Evolutionary conservation across 1,139 yeast species (phyloP).

Genomic region (Trichomonascaceae sp.): DNA sequence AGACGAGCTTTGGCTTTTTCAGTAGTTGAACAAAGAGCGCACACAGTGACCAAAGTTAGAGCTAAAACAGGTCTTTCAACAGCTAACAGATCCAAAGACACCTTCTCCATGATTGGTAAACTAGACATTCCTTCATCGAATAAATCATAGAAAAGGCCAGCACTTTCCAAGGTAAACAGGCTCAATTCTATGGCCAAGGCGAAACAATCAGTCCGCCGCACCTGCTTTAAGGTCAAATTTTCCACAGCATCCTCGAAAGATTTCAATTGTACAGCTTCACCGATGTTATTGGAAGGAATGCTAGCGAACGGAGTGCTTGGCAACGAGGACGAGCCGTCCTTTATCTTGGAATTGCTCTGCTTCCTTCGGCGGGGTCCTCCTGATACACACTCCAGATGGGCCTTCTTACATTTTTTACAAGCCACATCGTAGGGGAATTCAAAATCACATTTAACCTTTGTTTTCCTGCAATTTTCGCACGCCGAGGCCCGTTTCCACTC

Average conservation of each 20-base stretch:
- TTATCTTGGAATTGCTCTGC: background rate
- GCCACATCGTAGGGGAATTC: slow-evolving; percentile 41
- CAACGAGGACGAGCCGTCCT: background rate
- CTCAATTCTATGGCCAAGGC: slow-evolving; percentile 8
- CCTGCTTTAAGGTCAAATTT: background rate
- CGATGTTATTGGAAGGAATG: background rate
- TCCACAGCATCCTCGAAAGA: background rate
- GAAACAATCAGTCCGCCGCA: slow-evolving; percentile 3
- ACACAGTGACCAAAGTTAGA: slow-evolving; percentile 43
- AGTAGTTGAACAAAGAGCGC: slow-evolving; percentile 40
- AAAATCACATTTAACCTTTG: slow-evolving; percentile 51
- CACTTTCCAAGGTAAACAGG: slow-evolving; percentile 7
- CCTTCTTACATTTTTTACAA: slow-evolving; percentile 44
- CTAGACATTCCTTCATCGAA: slow-evolving; percentile 1
- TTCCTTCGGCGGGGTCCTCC: background rate
- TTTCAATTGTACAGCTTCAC: background rate
- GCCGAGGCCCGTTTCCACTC: slow-evolving; percentile 32
- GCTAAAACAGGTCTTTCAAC: slow-evolving; percentile 42
- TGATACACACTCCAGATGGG: slow-evolving; percentile 38
- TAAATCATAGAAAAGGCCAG: slow-evolving; percentile 3
- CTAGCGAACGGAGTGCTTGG: background rate
- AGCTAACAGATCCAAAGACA: slow-evolving; percentile 36
- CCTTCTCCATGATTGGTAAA: background rate
- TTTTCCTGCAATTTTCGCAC: slow-evolving; percentile 52
- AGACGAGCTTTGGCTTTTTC: slow-evolving; percentile 38